phyloP scores from a whole-genome alignment of 768 basidiomycete genomes.

The Leccinum sublutescens region DNA sequence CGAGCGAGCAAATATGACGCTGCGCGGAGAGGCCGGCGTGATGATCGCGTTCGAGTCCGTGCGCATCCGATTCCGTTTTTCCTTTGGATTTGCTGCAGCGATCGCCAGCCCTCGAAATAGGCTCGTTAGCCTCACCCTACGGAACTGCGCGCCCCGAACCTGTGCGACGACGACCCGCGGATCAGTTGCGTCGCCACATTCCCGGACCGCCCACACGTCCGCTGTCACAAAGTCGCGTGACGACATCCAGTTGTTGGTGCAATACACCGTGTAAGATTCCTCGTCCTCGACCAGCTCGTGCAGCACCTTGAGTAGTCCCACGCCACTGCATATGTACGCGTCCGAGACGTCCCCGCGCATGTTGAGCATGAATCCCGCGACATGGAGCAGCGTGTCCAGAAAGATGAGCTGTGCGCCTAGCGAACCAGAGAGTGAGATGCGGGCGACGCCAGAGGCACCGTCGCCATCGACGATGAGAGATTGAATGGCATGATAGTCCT shows the following conservation, averaged over 20 bases:
- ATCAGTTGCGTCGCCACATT: constrained; percentile 17
- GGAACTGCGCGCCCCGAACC: constrained; percentile 58
- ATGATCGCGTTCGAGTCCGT: constrained; percentile 31
- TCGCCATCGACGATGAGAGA: constrained; percentile 48
- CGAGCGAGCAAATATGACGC: constrained; percentile 30
- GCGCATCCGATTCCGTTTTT: constrained; percentile 14
- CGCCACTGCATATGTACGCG: constrained; percentile 61
- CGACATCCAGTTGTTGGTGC: constrained; percentile 43
- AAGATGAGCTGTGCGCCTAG: constrained; percentile 56
- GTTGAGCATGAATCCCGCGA: constrained; percentile 70
- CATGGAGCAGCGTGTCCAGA: constrained; percentile 65
- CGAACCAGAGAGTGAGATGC: constrained; percentile 40
- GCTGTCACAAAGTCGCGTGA: constrained; percentile 46
- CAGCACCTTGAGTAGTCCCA: constrained; percentile 49
- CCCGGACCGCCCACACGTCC: constrained; percentile 51
- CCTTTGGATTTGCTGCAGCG: constrained; percentile 24
- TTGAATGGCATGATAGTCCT: constrained; percentile 56
- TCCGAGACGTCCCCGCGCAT: constrained; percentile 48
- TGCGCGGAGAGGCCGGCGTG: constrained; percentile 23
- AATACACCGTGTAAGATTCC: constrained; percentile 50
- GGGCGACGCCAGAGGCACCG: constrained; percentile 52
- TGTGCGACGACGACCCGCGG: constrained; percentile 49
- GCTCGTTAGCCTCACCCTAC: constrained; percentile 48
- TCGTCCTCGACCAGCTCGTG: constrained; percentile 41
- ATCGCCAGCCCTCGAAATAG: constrained; percentile 46